Percentiles rank a stretch among this genome's conserved stretches.
Conservation (phyloP, 805 yeast species). For the Candida orba region DNA sequence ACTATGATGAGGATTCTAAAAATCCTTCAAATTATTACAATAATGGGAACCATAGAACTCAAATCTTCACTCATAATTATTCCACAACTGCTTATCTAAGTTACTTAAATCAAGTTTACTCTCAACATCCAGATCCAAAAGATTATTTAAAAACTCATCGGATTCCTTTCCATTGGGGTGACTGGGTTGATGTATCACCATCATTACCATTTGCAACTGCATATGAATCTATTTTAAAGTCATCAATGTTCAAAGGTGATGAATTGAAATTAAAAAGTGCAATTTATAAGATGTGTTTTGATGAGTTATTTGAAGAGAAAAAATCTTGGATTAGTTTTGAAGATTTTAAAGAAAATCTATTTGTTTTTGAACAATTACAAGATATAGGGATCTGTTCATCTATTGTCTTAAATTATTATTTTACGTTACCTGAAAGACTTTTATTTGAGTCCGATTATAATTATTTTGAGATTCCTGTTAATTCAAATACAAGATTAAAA, state of each 20-base stretch:
- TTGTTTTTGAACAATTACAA: slow-evolving; percentile 22
- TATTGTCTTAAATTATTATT: slow-evolving; percentile 21
- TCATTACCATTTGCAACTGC: slow-evolving; percentile 23
- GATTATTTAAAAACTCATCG: slow-evolving; percentile 7
- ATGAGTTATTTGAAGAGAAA: slow-evolving; percentile 13
- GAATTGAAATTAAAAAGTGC: neutral
- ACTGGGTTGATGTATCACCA: slow-evolving; percentile 24
- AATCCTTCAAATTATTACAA: neutral
- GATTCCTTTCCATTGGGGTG: slow-evolving; percentile 27
- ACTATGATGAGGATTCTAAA: slow-evolving; percentile 2
- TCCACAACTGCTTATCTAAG: slow-evolving; percentile 14
- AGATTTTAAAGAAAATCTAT: slow-evolving; percentile 5
- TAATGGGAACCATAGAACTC: slow-evolving; percentile 2
- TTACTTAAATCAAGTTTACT: slow-evolving; percentile 8
- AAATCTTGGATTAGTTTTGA: slow-evolving; percentile 23
- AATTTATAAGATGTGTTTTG: slow-evolving; percentile 17
- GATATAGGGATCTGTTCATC: slow-evolving; percentile 24
- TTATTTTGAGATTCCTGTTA: slow-evolving; percentile 20
- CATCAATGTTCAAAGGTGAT: slow-evolving; percentile 5
- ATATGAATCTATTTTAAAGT: slow-evolving; percentile 17
- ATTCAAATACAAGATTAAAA: slow-evolving; percentile 9
- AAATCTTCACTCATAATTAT: slow-evolving; percentile 13
- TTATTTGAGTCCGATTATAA: slow-evolving; percentile 22
- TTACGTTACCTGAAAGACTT: slow-evolving; percentile 24
- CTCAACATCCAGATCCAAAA: slow-evolving; percentile 13